A percentile compares a stretch with the other conserved stretches of the same genome.
phyloP scores from a whole-genome alignment of 768 basidiomycete species.

The Agrocybe praecox region DNA sequence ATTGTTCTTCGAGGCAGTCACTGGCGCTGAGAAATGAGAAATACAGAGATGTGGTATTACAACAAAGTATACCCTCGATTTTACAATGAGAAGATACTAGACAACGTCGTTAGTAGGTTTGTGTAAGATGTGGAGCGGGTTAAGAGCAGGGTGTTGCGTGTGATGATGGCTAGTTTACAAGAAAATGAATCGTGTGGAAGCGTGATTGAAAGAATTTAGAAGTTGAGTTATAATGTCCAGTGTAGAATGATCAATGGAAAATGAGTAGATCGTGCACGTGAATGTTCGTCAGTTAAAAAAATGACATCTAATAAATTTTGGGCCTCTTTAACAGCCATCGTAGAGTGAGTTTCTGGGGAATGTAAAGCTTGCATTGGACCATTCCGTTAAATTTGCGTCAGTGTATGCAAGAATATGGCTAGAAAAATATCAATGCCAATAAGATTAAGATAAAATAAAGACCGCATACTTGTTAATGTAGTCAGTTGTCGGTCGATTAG shows the following conservation, averaged over 20 bases:
- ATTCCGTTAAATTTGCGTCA: conserved; percentile 85
- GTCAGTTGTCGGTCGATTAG: conserved; percentile 71
- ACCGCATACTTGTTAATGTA: conserved; percentile 69
- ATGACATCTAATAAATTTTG: not conserved
- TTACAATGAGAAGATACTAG: too few species aligned
- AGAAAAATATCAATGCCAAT: not conserved
- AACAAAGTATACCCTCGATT: too few species aligned
- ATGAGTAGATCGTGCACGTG: not conserved
- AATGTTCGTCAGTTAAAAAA: not conserved
- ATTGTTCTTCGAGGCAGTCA: too few species aligned
- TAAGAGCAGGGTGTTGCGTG: too few species aligned
- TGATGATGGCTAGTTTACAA: too few species aligned
- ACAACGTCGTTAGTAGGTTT: too few species aligned
- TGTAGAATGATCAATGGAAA: not conserved
- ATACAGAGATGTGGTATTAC: too few species aligned
- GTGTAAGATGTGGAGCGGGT: too few species aligned
- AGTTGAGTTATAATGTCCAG: not conserved
- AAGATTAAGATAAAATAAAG: not conserved
- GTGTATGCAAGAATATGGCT: conserved; percentile 60
- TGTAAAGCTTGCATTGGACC: conserved; percentile 73
- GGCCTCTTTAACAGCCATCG: conserved; percentile 38
- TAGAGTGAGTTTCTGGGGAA: conserved; percentile 72
- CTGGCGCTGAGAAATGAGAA: too few species aligned
- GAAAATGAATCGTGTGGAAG: too few species aligned
- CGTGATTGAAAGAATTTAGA: not conserved